Percentiles rank a stretch among this genome's conserved stretches.
Conservation (phyloP, 73 alveolate species). For the Urostyla sp. region DNA sequence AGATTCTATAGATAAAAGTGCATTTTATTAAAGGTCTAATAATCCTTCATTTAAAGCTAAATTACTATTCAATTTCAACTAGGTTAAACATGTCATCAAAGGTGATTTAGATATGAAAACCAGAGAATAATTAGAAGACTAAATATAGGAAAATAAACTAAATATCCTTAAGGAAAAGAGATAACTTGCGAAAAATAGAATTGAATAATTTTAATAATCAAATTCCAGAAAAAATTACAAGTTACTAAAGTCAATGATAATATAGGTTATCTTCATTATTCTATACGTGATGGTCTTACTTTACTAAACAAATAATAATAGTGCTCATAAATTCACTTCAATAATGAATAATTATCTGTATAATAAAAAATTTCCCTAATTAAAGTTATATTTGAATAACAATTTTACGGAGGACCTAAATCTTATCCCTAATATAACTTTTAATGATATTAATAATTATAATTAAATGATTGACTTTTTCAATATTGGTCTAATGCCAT, state of each 20-base stretch:
- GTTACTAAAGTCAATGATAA: slow-evolving; percentile 40
- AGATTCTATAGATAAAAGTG: too few relatives aligned
- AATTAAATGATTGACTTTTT: slow-evolving; percentile 34
- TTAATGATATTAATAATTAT: slow-evolving; percentile 6
- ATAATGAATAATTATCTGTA: too few relatives aligned
- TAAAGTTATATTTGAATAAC: not conserved
- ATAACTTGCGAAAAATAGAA: slow-evolving; percentile 31
- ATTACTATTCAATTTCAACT: slow-evolving; percentile 31
- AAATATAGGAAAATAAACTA: slow-evolving; percentile 26
- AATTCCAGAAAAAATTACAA: slow-evolving; percentile 18
- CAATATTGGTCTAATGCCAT: not conserved
- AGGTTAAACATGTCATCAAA: slow-evolving; percentile 8
- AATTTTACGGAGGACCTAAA: not conserved
- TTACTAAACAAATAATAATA: slow-evolving; percentile 30
- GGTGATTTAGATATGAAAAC: slow-evolving; percentile 46
- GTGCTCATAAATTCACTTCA: too few relatives aligned
- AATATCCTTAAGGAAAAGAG: slow-evolving; percentile 29
- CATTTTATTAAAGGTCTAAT: not conserved
- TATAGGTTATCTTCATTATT: slow-evolving; percentile 35
- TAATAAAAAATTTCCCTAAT: not conserved
- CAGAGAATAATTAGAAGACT: slow-evolving; percentile 51
- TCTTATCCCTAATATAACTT: not conserved
- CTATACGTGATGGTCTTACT: slow-evolving; percentile 45
- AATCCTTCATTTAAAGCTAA: slow-evolving; percentile 24
- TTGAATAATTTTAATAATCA: slow-evolving; percentile 8